Evolutionary conservation across 2,329 filamentous ascomycete species (phyloP), one percentile per base, ranked within the genome.

Genomic region (Cercospora sesami): DNA sequence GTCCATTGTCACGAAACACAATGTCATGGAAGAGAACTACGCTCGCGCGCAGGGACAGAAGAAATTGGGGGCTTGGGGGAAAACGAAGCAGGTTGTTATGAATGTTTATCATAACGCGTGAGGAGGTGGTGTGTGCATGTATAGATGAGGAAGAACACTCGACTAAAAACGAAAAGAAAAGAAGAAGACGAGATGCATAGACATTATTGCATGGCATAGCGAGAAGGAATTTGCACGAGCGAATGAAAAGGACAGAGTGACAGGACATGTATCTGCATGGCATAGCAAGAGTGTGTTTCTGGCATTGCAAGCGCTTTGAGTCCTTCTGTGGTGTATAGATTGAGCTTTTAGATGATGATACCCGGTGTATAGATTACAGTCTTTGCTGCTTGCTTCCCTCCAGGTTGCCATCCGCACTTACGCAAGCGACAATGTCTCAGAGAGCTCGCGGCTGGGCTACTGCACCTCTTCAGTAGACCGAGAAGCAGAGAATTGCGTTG

Each of bases 1-100:
- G 78, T 86, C 86, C 28, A 95, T 97, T 76, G 93, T 97, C 0
- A 89, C 90, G 1, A 86, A 89, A 78, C 91, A 96, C 78, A 89
- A 93, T 77, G 86, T 94, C 6, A 83, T 89, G 72, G 92, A 96
- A 78, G 93, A 94, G 80, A 78, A 80, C 39, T 78, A 78, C 53
- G 72, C 71, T 45, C 45, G 71, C 69, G 67, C 70, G 63, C 71
- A 72, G 21, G 63, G 62, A 10, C 61, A 67, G 36, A 58, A 65
- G 62, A 64, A 67, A 14, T n/a, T 67, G 16, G 61, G 66, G 1
- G 60, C 45, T 9, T 73, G 70, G 70, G 63, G 63, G 14, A 73
- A 68, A 48, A 42, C 63, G 18, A 71, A 68, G 64, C 59, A 57
- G 48, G 48, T 39, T 1, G 39, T 69, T 26, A 59, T 66, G 69